Evolutionary conservation across 139 green algal genomes (phyloP).

Genomic region (Yamagishiella unicocca): DNA sequence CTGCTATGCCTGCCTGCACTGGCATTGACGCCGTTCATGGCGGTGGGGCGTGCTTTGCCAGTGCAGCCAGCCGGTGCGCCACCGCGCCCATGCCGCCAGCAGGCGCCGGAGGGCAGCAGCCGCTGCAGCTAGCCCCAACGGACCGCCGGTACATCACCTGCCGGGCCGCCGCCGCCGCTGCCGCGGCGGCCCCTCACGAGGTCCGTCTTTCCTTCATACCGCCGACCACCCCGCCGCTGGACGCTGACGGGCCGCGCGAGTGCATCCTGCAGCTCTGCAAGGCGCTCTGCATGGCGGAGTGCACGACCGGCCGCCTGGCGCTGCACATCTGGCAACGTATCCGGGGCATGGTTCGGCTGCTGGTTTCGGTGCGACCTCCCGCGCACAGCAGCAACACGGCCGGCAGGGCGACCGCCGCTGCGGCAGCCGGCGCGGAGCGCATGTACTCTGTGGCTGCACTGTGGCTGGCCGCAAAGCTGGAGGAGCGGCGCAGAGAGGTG

Average conservation of each 20-base stretch:
- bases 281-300: background rate
- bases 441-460: slow-evolving; percentile 12
- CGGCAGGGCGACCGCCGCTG: background rate
- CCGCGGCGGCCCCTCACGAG: background rate
- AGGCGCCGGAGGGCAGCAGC: too few species aligned
- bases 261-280: slow-evolving; percentile 12
- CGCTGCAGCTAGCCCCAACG: too few species aligned
- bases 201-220: background rate
- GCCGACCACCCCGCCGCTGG: background rate
- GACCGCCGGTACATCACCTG: too few species aligned
- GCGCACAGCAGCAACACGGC: background rate
- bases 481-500: slow-evolving; percentile 14
- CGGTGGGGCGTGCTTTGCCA: too few species aligned
- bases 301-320: slow-evolving; percentile 9
- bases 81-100: too few species aligned
- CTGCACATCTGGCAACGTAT: slow-evolving; percentile 28
- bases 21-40: too few species aligned
- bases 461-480: slow-evolving; percentile 28
- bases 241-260: background rate
- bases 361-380: background rate
- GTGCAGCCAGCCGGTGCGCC: too few species aligned
- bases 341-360: background rate
- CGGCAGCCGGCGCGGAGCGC: background rate
- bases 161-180: too few species aligned
- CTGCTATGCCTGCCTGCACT: too few species aligned